Percentiles rank a stretch among this genome's conserved stretches.
phyloP scores from a whole-genome alignment of 176 grass and related monocot genomes.

The Triticum urartu region DNA sequence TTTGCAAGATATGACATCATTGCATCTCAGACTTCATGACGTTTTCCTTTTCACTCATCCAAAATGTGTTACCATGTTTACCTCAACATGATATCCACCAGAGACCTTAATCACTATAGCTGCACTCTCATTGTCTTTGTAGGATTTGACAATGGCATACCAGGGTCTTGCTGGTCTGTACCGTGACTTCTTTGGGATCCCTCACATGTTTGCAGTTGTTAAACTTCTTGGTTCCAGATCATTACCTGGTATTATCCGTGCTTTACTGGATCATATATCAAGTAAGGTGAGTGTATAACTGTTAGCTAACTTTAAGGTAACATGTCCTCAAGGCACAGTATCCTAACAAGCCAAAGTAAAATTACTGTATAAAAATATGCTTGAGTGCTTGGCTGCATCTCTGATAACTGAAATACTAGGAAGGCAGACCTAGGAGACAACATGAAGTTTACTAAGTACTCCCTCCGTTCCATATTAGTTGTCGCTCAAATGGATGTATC shows the following conservation, averaged over 20 bases:
- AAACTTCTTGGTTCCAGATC: slow-evolving; percentile 96
- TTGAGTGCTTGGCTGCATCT: slow-evolving; percentile 18
- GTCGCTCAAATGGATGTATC: no score
- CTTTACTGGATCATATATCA: slow-evolving; percentile 96
- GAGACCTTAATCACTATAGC: slow-evolving; percentile 13
- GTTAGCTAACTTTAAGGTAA: neutral
- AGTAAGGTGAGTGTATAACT: slow-evolving; percentile 69
- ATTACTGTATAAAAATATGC: neutral
- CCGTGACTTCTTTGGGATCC: slow-evolving; percentile 92
- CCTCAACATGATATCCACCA: neutral
- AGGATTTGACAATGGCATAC: slow-evolving; percentile 91
- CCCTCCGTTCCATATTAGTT: no score
- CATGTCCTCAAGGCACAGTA: slow-evolving; percentile 22
- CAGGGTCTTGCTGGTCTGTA: slow-evolving; percentile 74
- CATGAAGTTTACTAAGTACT: slow-evolving; percentile 9
- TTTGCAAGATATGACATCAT: slow-evolving; percentile 5
- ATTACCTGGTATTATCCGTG: slow-evolving; percentile 90
- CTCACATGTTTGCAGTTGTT: slow-evolving; percentile 97
- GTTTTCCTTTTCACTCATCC: neutral
- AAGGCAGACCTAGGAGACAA: neutral
- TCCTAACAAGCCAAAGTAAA: neutral
- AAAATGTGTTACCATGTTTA: slow-evolving; percentile 12
- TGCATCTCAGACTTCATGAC: slow-evolving; percentile 1
- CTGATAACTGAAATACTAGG: neutral
- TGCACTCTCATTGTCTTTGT: slow-evolving; percentile 36